These are phyloP conservation scores for Sisymbrium irio DNA, from an alignment of 345 rosid species.

Conservation along the genomic window DNA sequence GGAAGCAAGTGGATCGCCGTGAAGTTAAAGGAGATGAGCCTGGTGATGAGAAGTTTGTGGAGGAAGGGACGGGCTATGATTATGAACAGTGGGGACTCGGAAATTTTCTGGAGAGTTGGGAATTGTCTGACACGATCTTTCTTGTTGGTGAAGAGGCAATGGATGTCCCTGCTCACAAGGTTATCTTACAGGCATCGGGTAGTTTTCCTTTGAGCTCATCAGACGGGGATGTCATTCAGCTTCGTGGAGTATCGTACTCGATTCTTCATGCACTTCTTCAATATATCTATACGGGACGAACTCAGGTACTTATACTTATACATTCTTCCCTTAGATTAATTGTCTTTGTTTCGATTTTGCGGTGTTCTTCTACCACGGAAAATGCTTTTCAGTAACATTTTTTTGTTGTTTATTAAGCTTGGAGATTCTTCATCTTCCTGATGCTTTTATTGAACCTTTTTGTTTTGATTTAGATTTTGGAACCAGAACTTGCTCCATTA, in stretches of 20 bases:
- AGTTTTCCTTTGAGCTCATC: constrained; percentile 53
- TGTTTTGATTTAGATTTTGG: constrained; percentile 55
- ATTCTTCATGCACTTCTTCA: constrained; percentile 78
- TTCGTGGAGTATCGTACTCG: constrained; percentile 50
- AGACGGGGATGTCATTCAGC: constrained; percentile 45
- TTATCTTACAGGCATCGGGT: constrained; percentile 81
- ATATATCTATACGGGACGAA: constrained; percentile 66
- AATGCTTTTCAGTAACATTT: not conserved
- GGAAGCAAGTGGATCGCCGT: constrained; percentile 78
- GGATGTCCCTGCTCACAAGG: constrained; percentile 80
- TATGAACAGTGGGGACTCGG: constrained; percentile 81
- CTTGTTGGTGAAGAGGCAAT: constrained; percentile 64
- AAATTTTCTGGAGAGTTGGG: constrained; percentile 82
- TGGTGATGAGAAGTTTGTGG: constrained; percentile 46
- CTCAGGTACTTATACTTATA: constrained; percentile 52
- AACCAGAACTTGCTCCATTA: constrained; percentile 60
- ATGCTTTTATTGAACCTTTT: not conserved
- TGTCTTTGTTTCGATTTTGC: not conserved
- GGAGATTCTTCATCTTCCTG: not conserved
- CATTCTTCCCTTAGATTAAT: not conserved
- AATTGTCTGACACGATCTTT: constrained; percentile 68
- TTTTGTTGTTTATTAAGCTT: not conserved
- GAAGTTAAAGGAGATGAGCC: constrained; percentile 51
- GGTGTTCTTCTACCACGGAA: not conserved
- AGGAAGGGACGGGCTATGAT: constrained; percentile 29